Percentiles rank a stretch among this genome's conserved stretches.
Evolutionary conservation across 805 yeast genomes (phyloP).

Genomic region (Vanderwaltozyma yarrowii): DNA sequence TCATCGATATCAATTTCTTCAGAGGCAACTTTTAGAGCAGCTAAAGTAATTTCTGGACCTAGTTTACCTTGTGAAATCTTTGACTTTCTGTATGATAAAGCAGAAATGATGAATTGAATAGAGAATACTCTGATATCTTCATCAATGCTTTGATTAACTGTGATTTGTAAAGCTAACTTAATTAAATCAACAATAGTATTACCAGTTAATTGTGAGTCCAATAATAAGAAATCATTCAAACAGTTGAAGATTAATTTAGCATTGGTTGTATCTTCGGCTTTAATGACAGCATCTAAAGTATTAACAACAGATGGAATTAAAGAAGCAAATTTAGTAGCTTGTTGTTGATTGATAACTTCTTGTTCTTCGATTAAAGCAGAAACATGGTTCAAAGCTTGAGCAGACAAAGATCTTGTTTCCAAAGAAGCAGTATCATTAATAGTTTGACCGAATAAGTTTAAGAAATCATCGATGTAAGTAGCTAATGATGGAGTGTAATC

Average conservation of each 20-base stretch:
- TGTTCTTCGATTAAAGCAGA: conserved; percentile 58
- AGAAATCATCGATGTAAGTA: conserved; percentile 52
- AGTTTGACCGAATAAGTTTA: conserved; percentile 60
- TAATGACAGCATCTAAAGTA: conserved; percentile 66
- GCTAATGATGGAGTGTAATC: conserved; percentile 49
- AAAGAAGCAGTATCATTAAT: conserved; percentile 53
- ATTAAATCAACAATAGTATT: conserved; percentile 59
- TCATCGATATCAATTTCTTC: conserved; percentile 74
- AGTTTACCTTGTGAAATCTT: conserved; percentile 71
- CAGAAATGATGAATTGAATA: conserved; percentile 71
- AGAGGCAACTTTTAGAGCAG: conserved; percentile 67
- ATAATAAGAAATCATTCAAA: conserved; percentile 65
- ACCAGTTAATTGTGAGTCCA: conserved; percentile 73
- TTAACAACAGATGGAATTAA: conserved; percentile 73
- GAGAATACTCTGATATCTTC: conserved; percentile 79
- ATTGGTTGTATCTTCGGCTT: conserved; percentile 58
- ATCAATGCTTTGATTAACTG: conserved; percentile 54
- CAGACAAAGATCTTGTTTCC: conserved; percentile 73
- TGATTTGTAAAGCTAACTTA: conserved; percentile 65
- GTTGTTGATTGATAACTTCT: conserved; percentile 36
- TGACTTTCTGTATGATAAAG: conserved; percentile 68
- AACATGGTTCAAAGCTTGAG: conserved; percentile 62
- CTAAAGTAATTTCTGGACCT: conserved; percentile 68
- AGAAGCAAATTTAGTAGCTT: conserved; percentile 44
- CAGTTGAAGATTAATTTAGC: conserved; percentile 74